Percentiles rank a stretch among this genome's conserved stretches.
These are phyloP conservation scores for Heliosperma pusillum DNA, from an alignment of 148 eudicot species.

Conservation along the genomic window DNA sequence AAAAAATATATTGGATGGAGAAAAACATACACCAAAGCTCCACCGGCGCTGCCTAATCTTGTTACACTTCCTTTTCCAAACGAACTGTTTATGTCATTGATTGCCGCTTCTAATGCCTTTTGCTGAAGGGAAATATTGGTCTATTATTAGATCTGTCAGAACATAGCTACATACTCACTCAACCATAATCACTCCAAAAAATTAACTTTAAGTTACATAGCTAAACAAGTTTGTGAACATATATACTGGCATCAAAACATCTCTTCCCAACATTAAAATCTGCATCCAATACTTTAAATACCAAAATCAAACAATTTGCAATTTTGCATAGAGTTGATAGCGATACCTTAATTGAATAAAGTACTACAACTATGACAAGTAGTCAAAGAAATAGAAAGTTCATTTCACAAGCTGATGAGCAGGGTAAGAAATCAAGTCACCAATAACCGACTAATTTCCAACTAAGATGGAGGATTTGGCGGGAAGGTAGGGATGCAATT, in stretches of 20 bases:
- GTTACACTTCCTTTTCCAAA: constrained; percentile 98
- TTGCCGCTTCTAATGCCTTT: constrained; percentile 94
- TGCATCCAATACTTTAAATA: background rate
- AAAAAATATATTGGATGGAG: constrained; percentile 7
- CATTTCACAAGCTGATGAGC: background rate
- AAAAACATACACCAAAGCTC: constrained; percentile 84
- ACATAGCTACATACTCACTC: background rate
- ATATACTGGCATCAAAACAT: background rate
- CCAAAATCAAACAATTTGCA: background rate
- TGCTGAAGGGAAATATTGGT: constrained; percentile 47
- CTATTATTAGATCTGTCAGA: background rate
- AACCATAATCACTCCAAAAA: background rate
- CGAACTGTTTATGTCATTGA: constrained; percentile 86
- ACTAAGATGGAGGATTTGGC: too few relatives aligned
- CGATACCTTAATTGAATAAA: background rate
- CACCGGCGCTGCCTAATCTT: constrained; percentile 95
- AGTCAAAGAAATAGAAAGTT: background rate
- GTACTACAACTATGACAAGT: background rate
- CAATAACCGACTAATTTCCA: background rate
- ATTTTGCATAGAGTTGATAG: background rate
- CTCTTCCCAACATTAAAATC: background rate
- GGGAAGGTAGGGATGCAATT: too few relatives aligned
- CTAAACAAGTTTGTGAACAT: constrained; percentile 3
- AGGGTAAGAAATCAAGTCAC: too few relatives aligned
- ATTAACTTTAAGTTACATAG: background rate